A percentile compares a stretch with the other conserved stretches of the same genome.
These are phyloP conservation scores for Boletus rufocinnamomeus DNA, from an alignment of 768 basidiomycete species.

Conservation along the genomic window DNA sequence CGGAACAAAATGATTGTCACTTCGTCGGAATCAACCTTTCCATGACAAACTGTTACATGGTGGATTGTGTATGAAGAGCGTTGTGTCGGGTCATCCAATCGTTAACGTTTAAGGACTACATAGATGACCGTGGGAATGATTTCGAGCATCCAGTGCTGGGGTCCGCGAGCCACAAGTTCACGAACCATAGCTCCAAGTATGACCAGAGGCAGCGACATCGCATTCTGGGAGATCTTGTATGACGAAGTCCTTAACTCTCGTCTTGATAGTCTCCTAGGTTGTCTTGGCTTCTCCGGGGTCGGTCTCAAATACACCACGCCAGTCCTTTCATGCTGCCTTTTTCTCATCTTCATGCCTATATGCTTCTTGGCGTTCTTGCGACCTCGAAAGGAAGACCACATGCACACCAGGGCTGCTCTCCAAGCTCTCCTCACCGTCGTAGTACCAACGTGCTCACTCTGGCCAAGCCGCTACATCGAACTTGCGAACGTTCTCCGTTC, in stretches of 20 bases:
- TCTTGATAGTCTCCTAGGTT: background rate
- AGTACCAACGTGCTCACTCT: conserved; percentile 46
- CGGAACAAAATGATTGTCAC: no score
- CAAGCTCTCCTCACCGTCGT: conserved; percentile 44
- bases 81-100: no score
- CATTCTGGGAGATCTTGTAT: conserved; percentile 4
- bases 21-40: no score
- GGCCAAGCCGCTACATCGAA: conserved; percentile 41
- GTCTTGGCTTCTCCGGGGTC: background rate
- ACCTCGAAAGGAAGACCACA: conserved; percentile 10
- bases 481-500: conserved; percentile 31
- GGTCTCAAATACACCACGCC: background rate
- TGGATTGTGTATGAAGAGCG: no score
- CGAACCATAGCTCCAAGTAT: conserved; percentile 1
- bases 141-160: no score
- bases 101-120: no score
- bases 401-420: conserved; percentile 25
- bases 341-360: conserved; percentile 9
- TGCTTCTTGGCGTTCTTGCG: conserved; percentile 13
- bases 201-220: conserved; percentile 1
- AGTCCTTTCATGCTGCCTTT: conserved; percentile 8
- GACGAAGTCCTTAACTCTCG: background rate
- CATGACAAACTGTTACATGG: no score
- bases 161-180: background rate
- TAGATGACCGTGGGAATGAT: no score